Conservation (phyloP, 2,329 filamentous ascomycete species). For the Cladosporium sp. region DNA sequence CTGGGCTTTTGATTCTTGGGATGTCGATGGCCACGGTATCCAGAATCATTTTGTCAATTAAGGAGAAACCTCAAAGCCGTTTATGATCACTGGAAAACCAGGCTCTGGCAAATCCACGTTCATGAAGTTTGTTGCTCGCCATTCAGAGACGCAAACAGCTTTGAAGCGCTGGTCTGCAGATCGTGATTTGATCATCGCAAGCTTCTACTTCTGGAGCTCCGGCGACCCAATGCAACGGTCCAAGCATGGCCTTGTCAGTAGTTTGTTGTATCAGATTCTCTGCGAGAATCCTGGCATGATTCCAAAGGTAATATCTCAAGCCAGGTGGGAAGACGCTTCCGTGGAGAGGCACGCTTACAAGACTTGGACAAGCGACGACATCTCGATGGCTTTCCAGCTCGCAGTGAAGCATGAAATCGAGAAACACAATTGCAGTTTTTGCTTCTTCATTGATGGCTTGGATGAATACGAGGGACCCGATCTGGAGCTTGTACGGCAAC, state of each 20-base stretch:
- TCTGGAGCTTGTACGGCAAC: no score
- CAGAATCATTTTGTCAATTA: neutral
- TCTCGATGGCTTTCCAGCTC: no score
- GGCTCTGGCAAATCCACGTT: conserved; percentile 17
- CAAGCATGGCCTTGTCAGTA: conserved; percentile 16
- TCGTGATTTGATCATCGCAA: neutral
- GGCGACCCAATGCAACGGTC: conserved; percentile 15
- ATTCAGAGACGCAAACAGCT: neutral
- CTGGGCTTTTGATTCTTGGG: no score
- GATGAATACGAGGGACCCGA: neutral
- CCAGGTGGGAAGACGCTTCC: neutral
- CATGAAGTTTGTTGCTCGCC: conserved; percentile 7
- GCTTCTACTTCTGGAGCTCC: conserved; percentile 17
- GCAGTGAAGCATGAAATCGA: no score
- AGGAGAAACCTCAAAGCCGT: neutral
- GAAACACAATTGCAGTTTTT: no score
- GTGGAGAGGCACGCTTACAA: no score
- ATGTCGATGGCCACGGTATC: no score
- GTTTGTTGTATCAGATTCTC: conserved; percentile 16
- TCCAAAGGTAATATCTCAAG: neutral
- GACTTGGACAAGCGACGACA: no score
- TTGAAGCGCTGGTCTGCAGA: neutral
- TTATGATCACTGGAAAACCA: conserved; percentile 16
- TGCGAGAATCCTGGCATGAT: conserved; percentile 12
- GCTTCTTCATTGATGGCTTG: conserved; percentile 20